Evolutionary conservation across 2,329 filamentous ascomycete genomes (phyloP).

Genomic region (Diplodia intermedia): DNA sequence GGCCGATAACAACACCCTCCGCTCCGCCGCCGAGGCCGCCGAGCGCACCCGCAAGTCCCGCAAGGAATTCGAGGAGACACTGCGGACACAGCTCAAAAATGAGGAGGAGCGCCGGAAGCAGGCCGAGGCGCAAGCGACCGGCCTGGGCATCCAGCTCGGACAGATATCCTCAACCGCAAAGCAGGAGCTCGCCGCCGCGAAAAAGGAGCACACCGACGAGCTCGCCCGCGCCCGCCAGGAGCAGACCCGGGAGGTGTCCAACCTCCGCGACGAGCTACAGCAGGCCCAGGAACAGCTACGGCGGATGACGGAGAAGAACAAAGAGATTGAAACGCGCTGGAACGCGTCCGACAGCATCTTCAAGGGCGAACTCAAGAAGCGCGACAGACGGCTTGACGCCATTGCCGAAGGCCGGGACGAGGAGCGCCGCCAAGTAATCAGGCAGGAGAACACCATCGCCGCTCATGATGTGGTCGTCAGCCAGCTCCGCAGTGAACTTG

Average conservation of each 20-base stretch:
- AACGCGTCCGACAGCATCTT: conserved; percentile 24
- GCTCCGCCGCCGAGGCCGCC: conserved; percentile 16
- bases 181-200: conserved; percentile 23
- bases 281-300: conserved; percentile 26
- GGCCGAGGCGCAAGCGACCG: conserved; percentile 29
- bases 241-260: conserved; percentile 12
- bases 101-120: conserved; percentile 31
- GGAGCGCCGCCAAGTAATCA: conserved; percentile 11
- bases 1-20: conserved; percentile 29
- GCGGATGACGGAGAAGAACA: conserved; percentile 26
- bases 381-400: conserved; percentile 13
- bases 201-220: conserved; percentile 26
- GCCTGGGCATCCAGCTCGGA: conserved; percentile 28
- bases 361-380: conserved; percentile 28
- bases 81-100: conserved; percentile 25
- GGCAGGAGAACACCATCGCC: conserved; percentile 14
- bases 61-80: conserved; percentile 31
- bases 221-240: conserved; percentile 17
- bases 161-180: conserved; percentile 20
- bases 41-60: conserved; percentile 25
- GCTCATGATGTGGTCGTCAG: conserved; percentile 29
- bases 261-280: conserved; percentile 26
- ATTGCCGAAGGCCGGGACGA: conserved; percentile 16
- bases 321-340: conserved; percentile 26
- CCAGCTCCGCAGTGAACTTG: conserved; percentile 28